Evolutionary conservation across 116 monocot genomes (phyloP), one percentile per base, ranked within the genome.

Genomic region (Cymodocea nodosa): DNA sequence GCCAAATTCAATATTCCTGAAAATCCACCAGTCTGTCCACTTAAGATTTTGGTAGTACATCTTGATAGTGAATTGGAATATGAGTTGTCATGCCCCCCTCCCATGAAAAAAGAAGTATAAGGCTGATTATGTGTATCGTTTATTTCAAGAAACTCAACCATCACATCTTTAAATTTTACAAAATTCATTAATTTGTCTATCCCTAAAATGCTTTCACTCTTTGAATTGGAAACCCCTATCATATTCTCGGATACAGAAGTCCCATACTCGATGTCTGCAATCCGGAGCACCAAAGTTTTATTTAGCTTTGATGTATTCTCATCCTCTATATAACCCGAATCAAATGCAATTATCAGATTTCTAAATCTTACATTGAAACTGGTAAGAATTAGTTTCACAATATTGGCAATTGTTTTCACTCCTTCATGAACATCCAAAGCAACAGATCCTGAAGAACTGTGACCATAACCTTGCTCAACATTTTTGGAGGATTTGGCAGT

Each of bases 381-480:
- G 15, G 92, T 84, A 56, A 92, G 86, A 64, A 99, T 77, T 80
- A 82, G 86, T 71, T 89, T 98, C 25, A 92, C 89, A 63, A 89
- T 73, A 75, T 83, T 86, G 13, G 98, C 98, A 74, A 99, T 84
- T 57, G 80, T 89, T 71, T 99, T 89, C 9, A 92, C 98, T 65
- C 98, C 98, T 80, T 92, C 89, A 65, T 99, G 84, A 52, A 99
- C 79, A 68, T 86, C 82, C 10, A 70, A 34, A 53, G 81, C 80
- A 62, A 62, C 73, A 69, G 80, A 69, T 48, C 53, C 71, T 56
- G 69, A 64, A 60, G 34, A 57, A 18, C 70, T 60, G n/a, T 65
- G 59, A 11, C 23, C 35, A 24, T 36, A 52, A 54, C 50, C 78
- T 11, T 10, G 63, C 23, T 80, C 80, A 20, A 9, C 66, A 36